Evolutionary conservation across 805 yeast genomes (phyloP).

Genomic region (Tetrapisispora iriomotensis): DNA sequence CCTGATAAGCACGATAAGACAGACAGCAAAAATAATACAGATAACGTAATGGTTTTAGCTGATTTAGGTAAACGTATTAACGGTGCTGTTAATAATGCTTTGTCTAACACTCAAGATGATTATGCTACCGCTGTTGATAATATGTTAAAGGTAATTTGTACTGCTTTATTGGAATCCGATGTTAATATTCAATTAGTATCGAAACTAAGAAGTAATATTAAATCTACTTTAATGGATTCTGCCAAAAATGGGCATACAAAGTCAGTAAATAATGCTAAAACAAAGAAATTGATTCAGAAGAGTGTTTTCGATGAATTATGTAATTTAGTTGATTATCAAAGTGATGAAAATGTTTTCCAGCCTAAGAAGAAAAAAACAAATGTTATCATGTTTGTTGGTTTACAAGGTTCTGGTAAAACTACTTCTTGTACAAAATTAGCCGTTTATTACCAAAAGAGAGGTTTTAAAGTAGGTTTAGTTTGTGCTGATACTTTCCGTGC

Average conservation of each 20-base stretch:
- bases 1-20: no score
- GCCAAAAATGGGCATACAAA: conserved; percentile 17
- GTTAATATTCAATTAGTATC: conserved; percentile 83
- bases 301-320: conserved; percentile 91
- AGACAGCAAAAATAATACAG: no score
- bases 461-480: conserved; percentile 89
- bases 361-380: conserved; percentile 76
- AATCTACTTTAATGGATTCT: conserved; percentile 42
- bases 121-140: conserved; percentile 47
- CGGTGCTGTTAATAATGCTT: conserved; percentile 57
- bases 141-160: conserved; percentile 79
- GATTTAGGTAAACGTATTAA: conserved; percentile 72
- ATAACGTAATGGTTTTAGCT: conserved; percentile 80
- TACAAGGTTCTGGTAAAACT: conserved; percentile 98
- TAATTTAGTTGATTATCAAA: conserved; percentile 64
- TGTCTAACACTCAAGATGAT: conserved; percentile 49
- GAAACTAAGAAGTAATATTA: conserved; percentile 61
- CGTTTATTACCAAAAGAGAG: conserved; percentile 85
- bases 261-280: conserved; percentile 36
- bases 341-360: conserved; percentile 42
- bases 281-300: conserved; percentile 75
- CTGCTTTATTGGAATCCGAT: conserved; percentile 88
- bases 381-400: conserved; percentile 94
- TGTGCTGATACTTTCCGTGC: conserved; percentile 99
- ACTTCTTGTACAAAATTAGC: conserved; percentile 96